Evolutionary conservation across 345 rosid species (phyloP).

Genomic region (Heritiera fomes): DNA sequence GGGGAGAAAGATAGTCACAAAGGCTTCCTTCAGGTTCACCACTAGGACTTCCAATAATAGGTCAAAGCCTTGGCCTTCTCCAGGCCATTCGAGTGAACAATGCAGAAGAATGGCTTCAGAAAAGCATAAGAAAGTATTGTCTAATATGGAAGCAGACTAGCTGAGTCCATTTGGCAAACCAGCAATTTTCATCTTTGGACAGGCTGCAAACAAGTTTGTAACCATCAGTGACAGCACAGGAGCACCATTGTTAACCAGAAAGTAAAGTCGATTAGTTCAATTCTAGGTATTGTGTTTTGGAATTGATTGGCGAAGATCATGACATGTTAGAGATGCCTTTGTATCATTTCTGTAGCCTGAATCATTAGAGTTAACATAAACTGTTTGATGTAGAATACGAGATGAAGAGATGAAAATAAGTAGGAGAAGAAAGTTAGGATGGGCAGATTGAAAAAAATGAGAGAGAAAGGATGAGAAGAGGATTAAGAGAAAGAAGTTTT

Average conservation of each 20-base stretch:
- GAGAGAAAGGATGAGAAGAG: no score
- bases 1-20: slow-evolving; percentile 18
- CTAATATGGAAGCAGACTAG: slow-evolving; percentile 40
- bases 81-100: slow-evolving; percentile 46
- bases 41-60: slow-evolving; percentile 53
- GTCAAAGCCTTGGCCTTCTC: slow-evolving; percentile 54
- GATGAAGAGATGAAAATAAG: no score
- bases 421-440: no score
- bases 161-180: slow-evolving; percentile 47
- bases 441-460: no score
- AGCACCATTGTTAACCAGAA: slow-evolving; percentile 32
- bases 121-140: slow-evolving; percentile 43
- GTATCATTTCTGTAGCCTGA: slow-evolving; percentile 54
- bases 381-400: no score
- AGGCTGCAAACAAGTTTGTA: slow-evolving; percentile 51
- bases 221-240: slow-evolving; percentile 33
- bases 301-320: slow-evolving; percentile 47
- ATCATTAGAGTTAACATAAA: slow-evolving; percentile 38
- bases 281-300: slow-evolving; percentile 43
- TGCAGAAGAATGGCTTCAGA: slow-evolving; percentile 42
- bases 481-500: no score
- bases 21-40: slow-evolving; percentile 54
- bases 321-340: slow-evolving; percentile 44
- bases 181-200: slow-evolving; percentile 44
- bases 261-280: slow-evolving; percentile 27